Conservation (phyloP, 257 asterid species). For the Marsdenia floribunda region DNA sequence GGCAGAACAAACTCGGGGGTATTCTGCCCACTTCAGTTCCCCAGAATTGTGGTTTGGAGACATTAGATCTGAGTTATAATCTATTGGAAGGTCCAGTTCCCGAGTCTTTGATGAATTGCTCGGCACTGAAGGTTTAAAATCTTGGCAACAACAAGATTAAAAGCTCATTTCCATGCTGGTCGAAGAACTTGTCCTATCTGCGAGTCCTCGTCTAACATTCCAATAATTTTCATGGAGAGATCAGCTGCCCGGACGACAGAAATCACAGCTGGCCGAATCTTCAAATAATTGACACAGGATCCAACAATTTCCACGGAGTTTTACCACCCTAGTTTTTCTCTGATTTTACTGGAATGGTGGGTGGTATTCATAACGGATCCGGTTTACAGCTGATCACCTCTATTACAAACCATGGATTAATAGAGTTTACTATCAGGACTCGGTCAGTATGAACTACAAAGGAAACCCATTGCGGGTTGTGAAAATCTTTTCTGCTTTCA, state of each 20-base stretch:
- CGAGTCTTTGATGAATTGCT: slow-evolving; percentile 41
- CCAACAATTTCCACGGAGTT: slow-evolving; percentile 45
- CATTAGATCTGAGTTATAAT: slow-evolving; percentile 23
- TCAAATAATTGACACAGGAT: slow-evolving; percentile 57
- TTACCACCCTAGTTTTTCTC: not conserved
- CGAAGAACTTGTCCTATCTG: slow-evolving; percentile 29
- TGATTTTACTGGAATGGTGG: slow-evolving; percentile 42
- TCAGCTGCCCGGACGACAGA: slow-evolving; percentile 18
- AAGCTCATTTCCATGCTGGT: slow-evolving; percentile 28
- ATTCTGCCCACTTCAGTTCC: not conserved
- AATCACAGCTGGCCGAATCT: slow-evolving; percentile 49
- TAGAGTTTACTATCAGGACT: slow-evolving; percentile 15
- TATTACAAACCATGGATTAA: not conserved
- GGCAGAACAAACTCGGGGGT: slow-evolving; percentile 13
- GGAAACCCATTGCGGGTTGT: slow-evolving; percentile 17
- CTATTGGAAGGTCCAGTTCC: slow-evolving; percentile 37
- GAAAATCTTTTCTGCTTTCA: slow-evolving; percentile 27
- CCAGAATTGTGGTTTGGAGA: not conserved
- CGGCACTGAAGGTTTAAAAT: slow-evolving; percentile 27
- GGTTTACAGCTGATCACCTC: slow-evolving; percentile 21
- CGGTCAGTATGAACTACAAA: slow-evolving; percentile 25
- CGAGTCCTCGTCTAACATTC: slow-evolving; percentile 46
- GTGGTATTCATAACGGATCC: slow-evolving; percentile 15
- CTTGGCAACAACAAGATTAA: slow-evolving; percentile 34
- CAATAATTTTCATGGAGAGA: slow-evolving; percentile 48